Conservation (phyloP, 495 filamentous ascomycete species). For the Aspergillus baeticus region DNA sequence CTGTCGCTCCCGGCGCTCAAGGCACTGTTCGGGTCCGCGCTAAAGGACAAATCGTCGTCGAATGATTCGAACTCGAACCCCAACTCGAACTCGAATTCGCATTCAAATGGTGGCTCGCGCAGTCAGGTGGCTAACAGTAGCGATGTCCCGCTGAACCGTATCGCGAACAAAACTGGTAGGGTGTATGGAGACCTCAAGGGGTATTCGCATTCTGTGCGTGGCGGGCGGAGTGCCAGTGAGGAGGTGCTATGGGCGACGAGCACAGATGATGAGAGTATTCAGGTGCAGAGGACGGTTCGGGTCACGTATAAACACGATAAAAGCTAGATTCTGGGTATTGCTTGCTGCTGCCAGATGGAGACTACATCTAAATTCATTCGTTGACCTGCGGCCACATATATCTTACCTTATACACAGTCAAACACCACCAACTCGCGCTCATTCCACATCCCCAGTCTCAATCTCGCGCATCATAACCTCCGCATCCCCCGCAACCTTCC, state of each 20-base stretch:
- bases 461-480: conserved; percentile 14
- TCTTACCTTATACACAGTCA: no score
- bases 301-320: not conserved
- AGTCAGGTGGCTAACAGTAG: not conserved
- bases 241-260: not conserved
- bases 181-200: conserved; percentile 1
- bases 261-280: not conserved
- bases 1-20: conserved; percentile 21
- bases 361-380: no score
- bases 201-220: not conserved
- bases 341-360: no score
- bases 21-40: not conserved
- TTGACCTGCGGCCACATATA: no score
- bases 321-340: no score
- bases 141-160: no score
- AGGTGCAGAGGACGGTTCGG: not conserved
- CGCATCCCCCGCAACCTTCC: not conserved
- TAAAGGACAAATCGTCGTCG: not conserved
- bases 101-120: not conserved
- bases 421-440: no score
- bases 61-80: not conserved
- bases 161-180: not conserved
- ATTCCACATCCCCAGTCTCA: conserved; percentile 7
- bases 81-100: not conserved
- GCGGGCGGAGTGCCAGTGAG: not conserved